A percentile compares a stretch with the other conserved stretches of the same genome.
These are phyloP conservation scores for Turritis glabra DNA, from an alignment of 345 rosid genomes.

Conservation along the genomic window DNA sequence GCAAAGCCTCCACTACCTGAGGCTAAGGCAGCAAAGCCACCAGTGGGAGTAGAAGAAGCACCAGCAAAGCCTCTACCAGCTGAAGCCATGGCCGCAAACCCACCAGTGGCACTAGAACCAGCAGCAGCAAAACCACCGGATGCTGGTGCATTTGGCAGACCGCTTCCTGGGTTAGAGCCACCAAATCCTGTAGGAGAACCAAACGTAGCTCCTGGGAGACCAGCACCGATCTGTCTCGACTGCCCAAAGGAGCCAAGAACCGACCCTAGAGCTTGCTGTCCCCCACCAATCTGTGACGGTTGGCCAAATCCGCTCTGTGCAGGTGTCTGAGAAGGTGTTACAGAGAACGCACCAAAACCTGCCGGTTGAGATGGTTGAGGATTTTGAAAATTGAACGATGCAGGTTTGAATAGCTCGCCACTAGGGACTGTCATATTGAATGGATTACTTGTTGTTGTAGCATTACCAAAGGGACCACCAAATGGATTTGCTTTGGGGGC, in stretches of 20 bases:
- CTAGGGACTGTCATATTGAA: constrained; percentile 60
- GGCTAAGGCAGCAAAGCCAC: constrained; percentile 51
- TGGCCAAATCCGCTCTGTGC: constrained; percentile 74
- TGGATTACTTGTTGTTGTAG: constrained; percentile 54
- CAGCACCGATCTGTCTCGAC: constrained; percentile 81
- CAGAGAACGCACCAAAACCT: constrained; percentile 52
- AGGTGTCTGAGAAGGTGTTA: constrained; percentile 61
- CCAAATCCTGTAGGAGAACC: constrained; percentile 56
- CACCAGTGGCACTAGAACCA: constrained; percentile 48
- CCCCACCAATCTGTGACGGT: constrained; percentile 75
- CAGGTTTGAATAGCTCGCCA: constrained; percentile 90
- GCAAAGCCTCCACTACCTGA: constrained; percentile 53
- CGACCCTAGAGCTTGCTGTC: constrained; percentile 89
- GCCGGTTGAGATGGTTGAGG: constrained; percentile 64
- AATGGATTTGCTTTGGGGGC: constrained; percentile 69
- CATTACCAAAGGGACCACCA: constrained; percentile 68
- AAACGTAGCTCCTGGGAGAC: constrained; percentile 62
- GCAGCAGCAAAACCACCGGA: constrained; percentile 61
- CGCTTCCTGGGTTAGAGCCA: constrained; percentile 42
- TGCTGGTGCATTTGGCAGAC: constrained; percentile 54
- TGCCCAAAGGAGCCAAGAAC: constrained; percentile 97
- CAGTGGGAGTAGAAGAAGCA: constrained; percentile 43
- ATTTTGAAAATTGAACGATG: constrained; percentile 78
- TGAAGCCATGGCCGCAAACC: constrained; percentile 53
- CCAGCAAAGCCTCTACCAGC: constrained; percentile 59